A percentile compares a stretch with the other conserved stretches of the same genome.
phyloP scores from a whole-genome alignment of 371 early-diverging fungal genomes.

The Blakeslea trispora region DNA sequence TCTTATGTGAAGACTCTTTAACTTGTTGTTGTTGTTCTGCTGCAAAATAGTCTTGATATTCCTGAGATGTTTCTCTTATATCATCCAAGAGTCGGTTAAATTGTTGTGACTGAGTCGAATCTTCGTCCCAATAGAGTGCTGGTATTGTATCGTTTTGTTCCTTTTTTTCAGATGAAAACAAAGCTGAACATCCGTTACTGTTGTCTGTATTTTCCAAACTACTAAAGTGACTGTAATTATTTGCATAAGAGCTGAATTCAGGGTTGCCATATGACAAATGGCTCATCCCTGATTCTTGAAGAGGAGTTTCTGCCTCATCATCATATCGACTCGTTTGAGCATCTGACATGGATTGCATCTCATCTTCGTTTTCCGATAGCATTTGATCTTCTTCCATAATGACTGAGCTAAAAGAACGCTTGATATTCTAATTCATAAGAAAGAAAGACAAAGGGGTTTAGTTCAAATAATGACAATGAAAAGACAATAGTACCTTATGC shows the following conservation, averaged over 20 bases:
- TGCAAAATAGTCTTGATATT: slow-evolving; percentile 27
- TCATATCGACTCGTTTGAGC: neutral
- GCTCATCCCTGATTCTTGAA: neutral
- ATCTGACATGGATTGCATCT: neutral
- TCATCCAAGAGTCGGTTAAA: slow-evolving; percentile 23
- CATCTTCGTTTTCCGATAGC: neutral
- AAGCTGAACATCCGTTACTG: neutral
- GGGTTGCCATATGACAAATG: neutral
- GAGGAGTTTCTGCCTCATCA: neutral
- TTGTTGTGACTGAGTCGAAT: slow-evolving; percentile 18
- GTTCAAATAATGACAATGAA: no score
- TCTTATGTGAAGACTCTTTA: neutral
- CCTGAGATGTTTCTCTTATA: slow-evolving; percentile 23
- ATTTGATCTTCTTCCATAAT: neutral
- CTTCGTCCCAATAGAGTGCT: slow-evolving; percentile 15
- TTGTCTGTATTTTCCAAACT: no score
- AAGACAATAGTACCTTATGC: slow-evolving; percentile 1
- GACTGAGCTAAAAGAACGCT: neutral
- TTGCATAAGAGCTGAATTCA: neutral
- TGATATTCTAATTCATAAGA: neutral
- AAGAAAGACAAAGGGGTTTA: neutral
- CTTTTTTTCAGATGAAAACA: neutral
- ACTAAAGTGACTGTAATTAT: no score
- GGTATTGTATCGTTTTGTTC: neutral
- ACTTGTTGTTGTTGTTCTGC: slow-evolving; percentile 5